Evolutionary conservation across 495 filamentous ascomycete genomes (phyloP), one percentile per base, ranked within the genome.

Genomic region (Mytilinidion resinicola): DNA sequence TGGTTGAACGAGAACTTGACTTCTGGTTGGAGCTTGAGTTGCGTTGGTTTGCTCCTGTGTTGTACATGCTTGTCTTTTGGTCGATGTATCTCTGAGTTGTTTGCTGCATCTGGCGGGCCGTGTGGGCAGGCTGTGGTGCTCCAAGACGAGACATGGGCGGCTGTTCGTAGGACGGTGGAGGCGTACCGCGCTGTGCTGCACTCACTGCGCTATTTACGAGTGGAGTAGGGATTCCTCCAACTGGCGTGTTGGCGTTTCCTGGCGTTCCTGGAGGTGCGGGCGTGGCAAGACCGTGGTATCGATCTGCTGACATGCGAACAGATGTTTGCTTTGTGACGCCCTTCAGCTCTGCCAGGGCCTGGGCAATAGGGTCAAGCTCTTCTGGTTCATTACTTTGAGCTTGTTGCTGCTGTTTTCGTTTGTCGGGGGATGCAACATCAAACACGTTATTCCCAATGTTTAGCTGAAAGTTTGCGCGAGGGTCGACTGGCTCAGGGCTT

Each of bases 381-480:
- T 81, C 78, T 37, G 77, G 74, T 25, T 77, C 73, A 8, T 68
- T 44, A 12, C 47, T 57, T 30, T 58, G 57, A 49, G 61, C 15
- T 37, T 55, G 58, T 43, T 55, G 58, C 56, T 49, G 53, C 49
- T 61, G 73, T 72, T 4, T 60, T 63, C 53, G 73, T 1, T 77
- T 55, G 55, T 92, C 89, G 0, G 90, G 87, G 6, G 88, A 87
- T n/a, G 89, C 87, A 8, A 99, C 91, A 64, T 96, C 85, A 73
- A 99, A 97, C 21, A 97, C 91, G 64, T 97, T 99, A 66, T 90
- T 86, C 8, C 95, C 95, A 15, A 99, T 82, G 69, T 96, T 96
- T n/a, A 99, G 79, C 47, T 96, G 92, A 67, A 96, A 85, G 71
- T 87, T 95, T 46, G 95, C 88, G 38, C 91, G 82, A 36, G 95